Evolutionary conservation across 2,329 filamentous ascomycete genomes (phyloP), one percentile per base, ranked within the genome.

Genomic region (Pezicula radicicola): DNA sequence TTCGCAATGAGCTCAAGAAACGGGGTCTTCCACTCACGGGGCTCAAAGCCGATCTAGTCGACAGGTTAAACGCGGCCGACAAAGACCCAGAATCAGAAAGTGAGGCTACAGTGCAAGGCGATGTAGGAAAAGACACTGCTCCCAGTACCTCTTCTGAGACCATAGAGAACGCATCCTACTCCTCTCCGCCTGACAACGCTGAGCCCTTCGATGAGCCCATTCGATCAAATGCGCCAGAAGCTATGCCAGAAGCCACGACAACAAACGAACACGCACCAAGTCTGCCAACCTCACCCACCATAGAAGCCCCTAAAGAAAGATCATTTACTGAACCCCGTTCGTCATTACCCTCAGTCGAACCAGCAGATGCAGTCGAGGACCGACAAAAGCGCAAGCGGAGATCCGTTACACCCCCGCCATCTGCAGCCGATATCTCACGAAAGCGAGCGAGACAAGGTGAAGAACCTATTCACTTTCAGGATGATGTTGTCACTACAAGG

Each of bases 1-100:
- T 93, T 53, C 88, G 86, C 69, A 81, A 82, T 19, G 87, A 91
- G 73, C 77, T 92, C 40, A 91, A 89, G 70, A 77, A 75, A 53
- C 81, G 88, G 57, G 84, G 84, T n/a, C 79, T 92, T 37, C 74
- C 83, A 6, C 80, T 84, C 55, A 80, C 81, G 21, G 89, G 89
- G 8, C 76, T 91, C 48, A 89, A 91, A 66, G 78, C 84, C 21
- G 88, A 87, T 54, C 79, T 91, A 44, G 77, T 92, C 51, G 79
- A 85, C 54, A 81, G 86, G 53, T 71, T 93, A 43, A 65, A 75
- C 44, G 72, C 70, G 46, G 71, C 70, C 33, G 72, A 74, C 40
- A 65, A 66, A 49, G 66, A 69, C 39, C 60, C 65, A 43, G 63
- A 61, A n/a, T 65, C 61, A 6, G 61, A 68, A 51, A 65, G 62